These are phyloP conservation scores for Penicillium angulare DNA, from an alignment of 495 filamentous ascomycete species.

Conservation along the genomic window DNA sequence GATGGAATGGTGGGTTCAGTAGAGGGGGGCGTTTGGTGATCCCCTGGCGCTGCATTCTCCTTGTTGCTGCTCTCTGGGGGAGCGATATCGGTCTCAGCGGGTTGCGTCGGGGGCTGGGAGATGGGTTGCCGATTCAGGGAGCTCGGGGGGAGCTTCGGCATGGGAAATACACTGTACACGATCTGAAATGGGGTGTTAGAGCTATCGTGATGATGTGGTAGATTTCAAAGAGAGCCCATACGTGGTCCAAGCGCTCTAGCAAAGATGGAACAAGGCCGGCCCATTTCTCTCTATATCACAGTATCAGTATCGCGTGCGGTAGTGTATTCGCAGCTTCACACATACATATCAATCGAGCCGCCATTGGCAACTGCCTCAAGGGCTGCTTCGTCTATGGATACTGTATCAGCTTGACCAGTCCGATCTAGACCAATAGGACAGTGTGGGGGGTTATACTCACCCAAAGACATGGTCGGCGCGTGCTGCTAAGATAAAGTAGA, in stretches of 20 bases:
- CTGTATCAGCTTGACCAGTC: conserved; percentile 1
- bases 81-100: conserved; percentile 31
- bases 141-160: conserved; percentile 40
- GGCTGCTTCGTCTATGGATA: conserved; percentile 55
- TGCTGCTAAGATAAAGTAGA: conserved; percentile 6
- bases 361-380: conserved; percentile 62
- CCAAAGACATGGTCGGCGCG: conserved; percentile 37
- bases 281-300: conserved; percentile 51
- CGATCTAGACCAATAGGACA: background rate
- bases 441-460: conserved; percentile 20
- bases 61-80: conserved; percentile 45
- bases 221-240: conserved; percentile 22
- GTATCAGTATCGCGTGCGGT: conserved; percentile 26
- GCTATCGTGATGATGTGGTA: background rate
- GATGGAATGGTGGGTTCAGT: conserved; percentile 24
- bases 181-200: conserved; percentile 37
- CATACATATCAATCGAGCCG: conserved; percentile 69
- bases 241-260: conserved; percentile 53
- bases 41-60: conserved; percentile 49
- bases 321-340: conserved; percentile 4
- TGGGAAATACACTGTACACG: conserved; percentile 52
- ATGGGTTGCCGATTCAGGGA: conserved; percentile 21
- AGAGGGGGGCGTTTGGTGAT: conserved; percentile 27
- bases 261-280: conserved; percentile 49
- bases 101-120: conserved; percentile 31